Evolutionary conservation across 768 basidiomycete genomes (phyloP).

Genomic region (Leccinum boreale): DNA sequence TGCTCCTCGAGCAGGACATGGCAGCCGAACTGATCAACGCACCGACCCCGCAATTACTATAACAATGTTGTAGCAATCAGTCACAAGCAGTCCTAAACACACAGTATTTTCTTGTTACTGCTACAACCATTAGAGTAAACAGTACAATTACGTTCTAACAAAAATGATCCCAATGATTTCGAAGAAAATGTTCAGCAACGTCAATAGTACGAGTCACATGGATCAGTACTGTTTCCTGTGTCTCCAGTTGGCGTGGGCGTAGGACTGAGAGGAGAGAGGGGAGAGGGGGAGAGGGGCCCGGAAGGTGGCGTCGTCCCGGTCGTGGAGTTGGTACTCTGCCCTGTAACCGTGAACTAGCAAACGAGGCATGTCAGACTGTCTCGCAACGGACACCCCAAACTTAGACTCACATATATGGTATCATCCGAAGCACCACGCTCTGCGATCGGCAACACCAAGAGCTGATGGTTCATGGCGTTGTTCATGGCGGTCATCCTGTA

Average conservation of each 20-base stretch:
- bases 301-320: slow-evolving; percentile 3
- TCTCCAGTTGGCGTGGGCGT: neutral
- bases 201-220: slow-evolving; percentile 2
- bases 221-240: neutral
- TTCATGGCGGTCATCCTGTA: slow-evolving; percentile 47
- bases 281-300: neutral
- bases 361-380: slow-evolving; percentile 3
- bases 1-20: slow-evolving; percentile 21
- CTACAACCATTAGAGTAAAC: neutral
- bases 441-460: slow-evolving; percentile 33
- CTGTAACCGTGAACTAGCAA: slow-evolving; percentile 27
- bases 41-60: neutral
- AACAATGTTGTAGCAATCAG: neutral
- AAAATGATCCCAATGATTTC: neutral
- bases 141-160: slow-evolving; percentile 9
- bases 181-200: neutral
- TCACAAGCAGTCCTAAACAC: neutral
- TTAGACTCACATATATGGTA: slow-evolving; percentile 35
- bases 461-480: slow-evolving; percentile 47
- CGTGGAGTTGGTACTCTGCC: slow-evolving; percentile 12
- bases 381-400: neutral
- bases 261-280: neutral
- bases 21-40: neutral
- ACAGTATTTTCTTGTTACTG: neutral
- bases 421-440: slow-evolving; percentile 43